Evolutionary conservation across 306 rosid genomes (phyloP), one percentile per base, ranked within the genome.

Genomic region (Astragalus membranaceus): DNA sequence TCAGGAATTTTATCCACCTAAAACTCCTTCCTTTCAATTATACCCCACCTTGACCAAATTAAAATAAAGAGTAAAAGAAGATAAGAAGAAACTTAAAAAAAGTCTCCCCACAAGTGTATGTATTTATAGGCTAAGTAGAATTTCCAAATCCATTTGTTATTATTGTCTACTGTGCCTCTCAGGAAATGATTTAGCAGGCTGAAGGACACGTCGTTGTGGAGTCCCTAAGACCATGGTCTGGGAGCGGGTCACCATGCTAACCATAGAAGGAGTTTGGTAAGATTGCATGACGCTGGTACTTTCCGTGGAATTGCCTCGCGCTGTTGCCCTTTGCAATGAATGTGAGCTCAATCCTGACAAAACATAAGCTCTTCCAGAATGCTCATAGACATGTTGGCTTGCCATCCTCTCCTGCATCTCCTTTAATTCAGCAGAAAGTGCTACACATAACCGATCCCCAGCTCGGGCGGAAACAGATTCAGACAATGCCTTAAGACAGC

Each of bases 391-490:
- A 0, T 82, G 95, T 1, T 79, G 92, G 73, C 73, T 91, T 0
- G 89, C 92, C 97, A 94, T 94, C 80, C 99, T 91, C 11, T 86
- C 97, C 49, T 91, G 89, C 96, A 94, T 94, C 80, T 94, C 97
- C 82, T 84, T 91, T 58, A 94, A 78, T 74, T 94, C 99, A 0
- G 91, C 90, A 4, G 87, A 80, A 64, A 94, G 97, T 8, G 89
- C 82, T 14, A 67, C 69, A 35, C 88, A 87, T 52, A 91, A 81
- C 39, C 82, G 70, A 66, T 94, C 99, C 10, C 87, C 86, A 0
- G 88, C 83, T 77, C 12, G 79, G 4, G 92, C 91, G 23, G 97
- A 89, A 65, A 82, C 83, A 36, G 92, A 84, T 77, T 91, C 97
- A 13, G 83, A 85, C 77, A 94, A 67, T 13, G 74, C 77, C 86